Evolutionary conservation across 768 basidiomycete genomes (phyloP), one percentile per base, ranked within the genome.

Genomic region (Sarcodon sp.): DNA sequence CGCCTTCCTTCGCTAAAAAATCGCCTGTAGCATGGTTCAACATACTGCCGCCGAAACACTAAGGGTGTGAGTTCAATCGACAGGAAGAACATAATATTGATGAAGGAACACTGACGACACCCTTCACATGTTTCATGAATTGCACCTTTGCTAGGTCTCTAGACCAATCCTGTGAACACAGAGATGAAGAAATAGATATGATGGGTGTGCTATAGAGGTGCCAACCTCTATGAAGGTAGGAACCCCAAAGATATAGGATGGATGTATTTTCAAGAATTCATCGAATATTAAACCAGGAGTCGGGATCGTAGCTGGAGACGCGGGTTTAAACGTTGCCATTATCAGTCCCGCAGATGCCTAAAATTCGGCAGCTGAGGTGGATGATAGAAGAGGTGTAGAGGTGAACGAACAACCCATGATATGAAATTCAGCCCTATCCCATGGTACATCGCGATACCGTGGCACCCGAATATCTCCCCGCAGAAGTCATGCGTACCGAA

Each of bases 331-430:
- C 8, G 27, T 48, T 4, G 55, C 54, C 3, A 64, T 18, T 4
- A 57, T 53, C 7, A 58, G 43, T 5, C 64, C 64, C 18, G 50
- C 44, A 9, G 49, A 52, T 27, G 21, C 21, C 21, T 27, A 27
- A 27, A 27, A 27, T 27, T 27, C 21, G 2, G 3, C 21, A 27
- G 21, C 21, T 27, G 3, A 27, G 21, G 21, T 27, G 21, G 21
- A 27, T 27, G 21, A 27, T 27, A 4, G 21, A 4, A 27, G 4
- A 27, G 21, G 21, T 27, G 21, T 41, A 9, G 39, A 41, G 4
- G 27, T 27, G 27, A 27, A 41, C 39, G 7, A 41, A 41, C 39
- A 15, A 41, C 27, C 8, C 7, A 41, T 27, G 27, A 16, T 27
- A 41, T 8, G 27, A 41, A 27, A 13, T 8, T 41, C 7, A 41